Base-by-base conservation (phyloP, 208 protist species). In the Jaenimonas drosophilae region DNA sequence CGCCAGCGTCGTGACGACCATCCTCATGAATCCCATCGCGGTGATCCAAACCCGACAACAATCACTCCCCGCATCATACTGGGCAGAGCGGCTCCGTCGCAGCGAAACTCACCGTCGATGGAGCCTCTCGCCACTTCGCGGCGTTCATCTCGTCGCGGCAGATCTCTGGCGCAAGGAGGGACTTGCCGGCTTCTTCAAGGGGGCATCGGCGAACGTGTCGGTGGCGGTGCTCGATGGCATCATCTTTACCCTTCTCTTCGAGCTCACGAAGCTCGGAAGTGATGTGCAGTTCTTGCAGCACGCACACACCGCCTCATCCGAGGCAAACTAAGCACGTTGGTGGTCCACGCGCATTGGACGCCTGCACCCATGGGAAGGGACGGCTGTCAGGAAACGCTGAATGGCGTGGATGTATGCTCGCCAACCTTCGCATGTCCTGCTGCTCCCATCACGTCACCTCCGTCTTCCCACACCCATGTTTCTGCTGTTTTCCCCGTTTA, bases 221-320 rank as follows among this genome's bases (percentile, higher is more conserved):
- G 69, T 85, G 17, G 67, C 79, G 1, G 71, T 93, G 39, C 24
- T 88, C n/a, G 75, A 88, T 46, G 84, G 84, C 33, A 44, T 89
- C 14, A 57, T 89, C 49, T 93, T 93, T 41, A 76, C 79, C 0
- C 36, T 82, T 0, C 40, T 93, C 19, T 93, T 88, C 52, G 84
- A 93, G 67, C 55, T 93, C 12, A 82, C 79, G 16, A 93, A 93
- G 58, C 68, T 89, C 21, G 70, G 76, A 25, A 93, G 84, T 37
- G 84, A 93, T 54, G 36, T 64, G 14, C 53, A 79, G 55, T 80
- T 92, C 32, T 41, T 86, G 30, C 42, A 55, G 19, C 51, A 61
- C 26, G 14, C 64, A 43, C 53, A 47, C 48, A 21, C 12, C 1
- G 16, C n/a, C 32, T 33, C n/a, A n/a, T n/a, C n/a, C 37, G 37